Evolutionary conservation across 371 early-diverging fungal species (phyloP), one percentile per base, ranked within the genome.

Genomic region (Mucor lusitanicus): DNA sequence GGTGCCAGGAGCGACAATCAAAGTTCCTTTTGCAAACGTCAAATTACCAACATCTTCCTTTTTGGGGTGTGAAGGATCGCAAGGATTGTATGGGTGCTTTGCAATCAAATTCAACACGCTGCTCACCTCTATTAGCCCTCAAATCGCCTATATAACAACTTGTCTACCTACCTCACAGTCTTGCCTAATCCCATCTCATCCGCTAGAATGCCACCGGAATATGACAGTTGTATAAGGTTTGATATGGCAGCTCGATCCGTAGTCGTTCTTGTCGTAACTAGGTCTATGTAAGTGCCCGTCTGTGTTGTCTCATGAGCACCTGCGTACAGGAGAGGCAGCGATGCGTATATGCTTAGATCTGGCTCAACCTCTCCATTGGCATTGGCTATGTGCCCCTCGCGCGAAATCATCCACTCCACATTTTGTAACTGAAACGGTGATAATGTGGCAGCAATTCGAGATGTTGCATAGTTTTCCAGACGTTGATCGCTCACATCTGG

Each of bases 131-230:
- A 46, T 46, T 21, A 46, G n/a, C 4, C 3, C 11, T 19, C 46
- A 21, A 46, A 2, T 13, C 9, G 23, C 8, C 21, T 17, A 59
- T 17, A 15, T 25, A 7, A 3, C 8, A 0, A 25, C 50, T 17
- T 25, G 12, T 3, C 27, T 30, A 28, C 6, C 28, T 67, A 92
- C 81, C 98, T 97, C 7, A 98, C 92, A 0, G 99, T 98, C 80
- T 82, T 96, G 55, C 97, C 97, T 30, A 96, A 79, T 27, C 97
- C 91, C 97, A 96, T 97, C 78, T 97, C 97, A 74, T 97, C 97
- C 5, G 98, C 97, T 25, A 98, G 78, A 72, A 99, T 97, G 50
- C 99, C 96, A 76, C 68, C 68, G 48, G 50, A 8, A 50, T 57
- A 62, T 0, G 68, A 68, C 3, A 28, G 17, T 28, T 21, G 15